These are phyloP conservation scores for Boechera stricta DNA, from an alignment of 345 rosid species.

Conservation along the genomic window DNA sequence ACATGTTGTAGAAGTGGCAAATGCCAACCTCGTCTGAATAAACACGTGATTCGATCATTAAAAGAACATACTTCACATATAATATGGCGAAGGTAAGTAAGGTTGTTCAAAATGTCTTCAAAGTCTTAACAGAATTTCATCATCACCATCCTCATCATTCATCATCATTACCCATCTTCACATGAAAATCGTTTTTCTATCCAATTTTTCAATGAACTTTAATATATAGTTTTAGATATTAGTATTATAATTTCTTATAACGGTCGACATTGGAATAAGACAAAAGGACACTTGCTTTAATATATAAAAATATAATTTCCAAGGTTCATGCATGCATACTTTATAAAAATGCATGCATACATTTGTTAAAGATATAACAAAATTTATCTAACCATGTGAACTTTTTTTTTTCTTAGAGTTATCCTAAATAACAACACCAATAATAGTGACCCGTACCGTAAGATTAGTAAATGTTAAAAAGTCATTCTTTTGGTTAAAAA, in stretches of 20 bases:
- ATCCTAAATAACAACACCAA: slow-evolving; percentile 35
- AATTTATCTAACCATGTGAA: slow-evolving; percentile 28
- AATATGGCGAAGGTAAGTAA: slow-evolving; percentile 22
- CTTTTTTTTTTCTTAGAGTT: slow-evolving; percentile 26
- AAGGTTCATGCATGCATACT: slow-evolving; percentile 47
- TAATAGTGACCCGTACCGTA: slow-evolving; percentile 33
- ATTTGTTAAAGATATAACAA: slow-evolving; percentile 26
- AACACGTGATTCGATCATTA: slow-evolving; percentile 31
- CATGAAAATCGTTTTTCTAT: slow-evolving; percentile 34
- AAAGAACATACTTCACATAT: slow-evolving; percentile 27
- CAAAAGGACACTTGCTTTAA: slow-evolving; percentile 29
- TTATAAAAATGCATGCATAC: neutral
- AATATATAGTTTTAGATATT: neutral
- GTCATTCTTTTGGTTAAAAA: neutral
- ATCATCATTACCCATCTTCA: slow-evolving; percentile 42
- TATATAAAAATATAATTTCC: slow-evolving; percentile 20
- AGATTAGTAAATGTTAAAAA: slow-evolving; percentile 19
- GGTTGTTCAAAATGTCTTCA: slow-evolving; percentile 39
- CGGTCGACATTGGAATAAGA: slow-evolving; percentile 34
- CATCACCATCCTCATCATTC: slow-evolving; percentile 41
- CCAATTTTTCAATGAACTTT: slow-evolving; percentile 12
- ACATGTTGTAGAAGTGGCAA: slow-evolving; percentile 30
- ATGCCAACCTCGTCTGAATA: slow-evolving; percentile 42
- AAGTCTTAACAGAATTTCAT: slow-evolving; percentile 41
- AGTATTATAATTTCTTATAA: slow-evolving; percentile 37